Evolutionary conservation across 495 filamentous ascomycete species (phyloP).

Genomic region (Tuber borchii): DNA sequence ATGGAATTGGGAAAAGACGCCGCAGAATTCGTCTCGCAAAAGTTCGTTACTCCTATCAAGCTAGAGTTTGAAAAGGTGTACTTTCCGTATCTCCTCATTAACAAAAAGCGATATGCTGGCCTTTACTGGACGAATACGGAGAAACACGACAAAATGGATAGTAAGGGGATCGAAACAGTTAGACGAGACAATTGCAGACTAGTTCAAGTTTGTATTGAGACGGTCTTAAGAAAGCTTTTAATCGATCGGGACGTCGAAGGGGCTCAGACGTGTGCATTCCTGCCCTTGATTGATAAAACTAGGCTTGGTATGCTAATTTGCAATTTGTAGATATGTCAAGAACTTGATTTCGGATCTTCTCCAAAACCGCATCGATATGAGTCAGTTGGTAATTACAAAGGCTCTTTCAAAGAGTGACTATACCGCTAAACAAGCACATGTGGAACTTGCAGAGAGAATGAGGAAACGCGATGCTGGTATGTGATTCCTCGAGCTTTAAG

Average conservation of each 20-base stretch:
- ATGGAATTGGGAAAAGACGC: slow-evolving; percentile 96
- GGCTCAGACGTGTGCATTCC: slow-evolving; percentile 77
- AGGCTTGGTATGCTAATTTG: slow-evolving; percentile 16
- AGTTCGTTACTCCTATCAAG: slow-evolving; percentile 95
- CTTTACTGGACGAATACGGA: slow-evolving; percentile 91
- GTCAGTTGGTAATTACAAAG: slow-evolving; percentile 97
- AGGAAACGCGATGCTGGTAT: slow-evolving; percentile 75
- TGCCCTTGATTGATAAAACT: neutral
- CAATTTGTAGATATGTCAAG: slow-evolving; percentile 73
- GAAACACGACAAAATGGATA: slow-evolving; percentile 99
- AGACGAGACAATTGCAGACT: slow-evolving; percentile 91
- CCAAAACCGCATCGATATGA: slow-evolving; percentile 98
- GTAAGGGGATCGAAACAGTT: slow-evolving; percentile 98
- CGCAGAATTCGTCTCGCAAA: slow-evolving; percentile 73
- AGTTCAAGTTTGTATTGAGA: slow-evolving; percentile 96
- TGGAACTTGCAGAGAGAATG: slow-evolving; percentile 91
- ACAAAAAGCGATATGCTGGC: slow-evolving; percentile 98
- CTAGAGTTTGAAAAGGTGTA: slow-evolving; percentile 99
- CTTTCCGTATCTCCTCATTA: slow-evolving; percentile 96
- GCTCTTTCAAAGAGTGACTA: slow-evolving; percentile 81
- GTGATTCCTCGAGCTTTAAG: neutral
- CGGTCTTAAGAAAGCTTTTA: slow-evolving; percentile 86
- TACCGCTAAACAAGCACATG: slow-evolving; percentile 84
- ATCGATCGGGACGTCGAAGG: slow-evolving; percentile 84
- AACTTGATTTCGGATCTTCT: slow-evolving; percentile 89